Conservation (phyloP, 192 early-diverging fungal genomes). For the Umbelopsis ramanniana region DNA sequence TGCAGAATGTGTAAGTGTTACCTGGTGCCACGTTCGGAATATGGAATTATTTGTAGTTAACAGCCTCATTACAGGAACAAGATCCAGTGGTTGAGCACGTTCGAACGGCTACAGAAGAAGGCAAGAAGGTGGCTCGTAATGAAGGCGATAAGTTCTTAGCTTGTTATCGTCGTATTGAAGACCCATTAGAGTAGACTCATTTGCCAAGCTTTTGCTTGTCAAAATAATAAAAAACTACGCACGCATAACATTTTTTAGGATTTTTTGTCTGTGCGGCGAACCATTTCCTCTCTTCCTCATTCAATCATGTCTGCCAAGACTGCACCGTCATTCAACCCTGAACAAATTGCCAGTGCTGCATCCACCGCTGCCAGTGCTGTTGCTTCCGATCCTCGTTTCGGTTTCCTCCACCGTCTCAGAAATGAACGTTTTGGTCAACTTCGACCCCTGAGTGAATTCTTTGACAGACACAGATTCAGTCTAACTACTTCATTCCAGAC, state of each 20-base stretch:
- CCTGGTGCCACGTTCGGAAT: slow-evolving; percentile 8
- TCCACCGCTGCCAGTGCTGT: slow-evolving; percentile 28
- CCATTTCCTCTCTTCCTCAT: background rate
- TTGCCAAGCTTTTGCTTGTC: slow-evolving; percentile 9
- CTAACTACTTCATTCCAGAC: slow-evolving; percentile 44
- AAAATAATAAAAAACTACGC: background rate
- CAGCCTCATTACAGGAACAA: slow-evolving; percentile 46
- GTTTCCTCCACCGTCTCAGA: slow-evolving; percentile 49
- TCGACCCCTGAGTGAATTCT: slow-evolving; percentile 56
- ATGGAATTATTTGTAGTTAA: background rate
- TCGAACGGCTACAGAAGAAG: slow-evolving; percentile 93
- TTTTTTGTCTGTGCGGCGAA: slow-evolving; percentile 20
- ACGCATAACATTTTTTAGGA: background rate
- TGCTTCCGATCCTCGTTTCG: slow-evolving; percentile 43
- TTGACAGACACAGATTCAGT: slow-evolving; percentile 59
- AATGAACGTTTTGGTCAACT: slow-evolving; percentile 57
- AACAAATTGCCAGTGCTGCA: background rate
- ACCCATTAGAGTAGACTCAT: slow-evolving; percentile 45
- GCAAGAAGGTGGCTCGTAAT: slow-evolving; percentile 97
- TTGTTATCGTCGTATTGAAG: slow-evolving; percentile 76
- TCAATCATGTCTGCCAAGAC: background rate
- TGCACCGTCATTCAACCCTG: slow-evolving; percentile 5
- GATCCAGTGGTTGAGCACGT: slow-evolving; percentile 90
- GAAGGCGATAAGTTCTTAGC: slow-evolving; percentile 94
- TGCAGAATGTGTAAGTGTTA: slow-evolving; percentile 65